These are phyloP conservation scores for Cyberlindnera japonica DNA, from an alignment of 805 yeast species.

Conservation along the genomic window DNA sequence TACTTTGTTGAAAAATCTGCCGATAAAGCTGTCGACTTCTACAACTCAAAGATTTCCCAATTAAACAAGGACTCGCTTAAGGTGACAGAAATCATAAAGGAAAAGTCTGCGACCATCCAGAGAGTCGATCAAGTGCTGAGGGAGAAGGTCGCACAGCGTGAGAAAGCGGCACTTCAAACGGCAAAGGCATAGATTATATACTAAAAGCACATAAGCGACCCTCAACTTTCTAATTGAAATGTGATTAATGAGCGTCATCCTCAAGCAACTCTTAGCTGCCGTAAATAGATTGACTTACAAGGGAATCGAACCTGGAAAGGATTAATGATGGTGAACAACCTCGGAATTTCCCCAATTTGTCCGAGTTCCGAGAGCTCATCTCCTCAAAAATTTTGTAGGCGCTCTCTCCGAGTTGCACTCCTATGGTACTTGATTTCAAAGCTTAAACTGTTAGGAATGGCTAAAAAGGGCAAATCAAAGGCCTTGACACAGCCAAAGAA, in stretches of 20 bases:
- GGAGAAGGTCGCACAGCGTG: conserved; percentile 35
- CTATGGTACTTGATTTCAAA: no score
- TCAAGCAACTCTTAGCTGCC: no score
- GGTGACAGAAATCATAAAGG: conserved; percentile 68
- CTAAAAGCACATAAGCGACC: neutral
- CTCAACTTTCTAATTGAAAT: no score
- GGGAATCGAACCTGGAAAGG: no score
- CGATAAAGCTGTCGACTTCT: conserved; percentile 65
- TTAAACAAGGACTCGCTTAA: conserved; percentile 69
- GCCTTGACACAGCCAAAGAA: conserved; percentile 4
- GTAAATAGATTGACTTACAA: no score
- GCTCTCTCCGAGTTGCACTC: no score
- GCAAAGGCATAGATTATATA: neutral
- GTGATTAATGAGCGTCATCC: no score
- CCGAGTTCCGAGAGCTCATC: no score
- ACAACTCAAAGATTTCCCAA: conserved; percentile 68
- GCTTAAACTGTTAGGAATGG: no score
- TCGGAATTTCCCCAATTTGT: no score
- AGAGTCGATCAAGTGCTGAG: conserved; percentile 58
- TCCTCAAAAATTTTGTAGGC: no score
- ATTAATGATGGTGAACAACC: no score
- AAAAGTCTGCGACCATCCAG: conserved; percentile 62
- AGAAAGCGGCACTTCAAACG: neutral
- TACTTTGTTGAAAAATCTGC: conserved; percentile 81
- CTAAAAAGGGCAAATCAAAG: conserved; percentile 4